phyloP scores from a whole-genome alignment of 352 stramenopile species.

The Pythium folliculosum region DNA sequence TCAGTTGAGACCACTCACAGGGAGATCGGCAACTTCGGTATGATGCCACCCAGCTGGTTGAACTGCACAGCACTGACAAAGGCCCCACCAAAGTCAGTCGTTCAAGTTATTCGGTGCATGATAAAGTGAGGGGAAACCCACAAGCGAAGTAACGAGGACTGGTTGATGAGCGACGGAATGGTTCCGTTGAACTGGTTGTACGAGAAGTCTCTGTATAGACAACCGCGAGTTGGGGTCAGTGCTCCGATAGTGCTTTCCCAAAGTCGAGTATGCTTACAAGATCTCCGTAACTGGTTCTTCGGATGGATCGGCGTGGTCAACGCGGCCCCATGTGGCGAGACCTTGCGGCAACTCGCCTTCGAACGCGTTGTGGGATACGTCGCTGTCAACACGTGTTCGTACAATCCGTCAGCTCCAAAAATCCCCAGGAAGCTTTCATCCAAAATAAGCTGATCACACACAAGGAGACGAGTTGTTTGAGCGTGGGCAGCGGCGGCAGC shows the following conservation, averaged over 20 bases:
- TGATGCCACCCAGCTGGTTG: constrained; percentile 23
- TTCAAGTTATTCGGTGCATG: neutral
- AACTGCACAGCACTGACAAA: constrained; percentile 24
- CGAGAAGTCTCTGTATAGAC: constrained; percentile 42
- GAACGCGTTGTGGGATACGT: constrained; percentile 57
- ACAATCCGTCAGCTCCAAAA: too few relatives aligned
- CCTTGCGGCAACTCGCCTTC: constrained; percentile 40
- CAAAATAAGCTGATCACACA: constrained; percentile 19
- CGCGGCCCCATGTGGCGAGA: constrained; percentile 43
- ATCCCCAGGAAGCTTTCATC: neutral
- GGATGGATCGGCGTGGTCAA: constrained; percentile 52
- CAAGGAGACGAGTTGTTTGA: constrained; percentile 45
- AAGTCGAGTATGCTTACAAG: constrained; percentile 36
- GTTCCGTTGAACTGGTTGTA: constrained; percentile 45
- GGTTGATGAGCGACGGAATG: constrained; percentile 46
- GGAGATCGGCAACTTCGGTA: constrained; percentile 18
- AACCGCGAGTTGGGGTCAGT: neutral
- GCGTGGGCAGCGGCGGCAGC: constrained; percentile 33
- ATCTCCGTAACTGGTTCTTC: constrained; percentile 44
- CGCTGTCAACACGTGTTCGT: constrained; percentile 29
- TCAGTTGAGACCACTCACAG: constrained; percentile 16
- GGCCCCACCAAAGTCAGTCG: neutral
- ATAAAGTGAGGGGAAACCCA: constrained; percentile 28
- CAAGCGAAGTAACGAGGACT: constrained; percentile 48
- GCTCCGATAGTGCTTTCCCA: neutral